Base-by-base conservation (phyloP, 495 filamentous ascomycete species). In the Achaetomiella virescens region DNA sequence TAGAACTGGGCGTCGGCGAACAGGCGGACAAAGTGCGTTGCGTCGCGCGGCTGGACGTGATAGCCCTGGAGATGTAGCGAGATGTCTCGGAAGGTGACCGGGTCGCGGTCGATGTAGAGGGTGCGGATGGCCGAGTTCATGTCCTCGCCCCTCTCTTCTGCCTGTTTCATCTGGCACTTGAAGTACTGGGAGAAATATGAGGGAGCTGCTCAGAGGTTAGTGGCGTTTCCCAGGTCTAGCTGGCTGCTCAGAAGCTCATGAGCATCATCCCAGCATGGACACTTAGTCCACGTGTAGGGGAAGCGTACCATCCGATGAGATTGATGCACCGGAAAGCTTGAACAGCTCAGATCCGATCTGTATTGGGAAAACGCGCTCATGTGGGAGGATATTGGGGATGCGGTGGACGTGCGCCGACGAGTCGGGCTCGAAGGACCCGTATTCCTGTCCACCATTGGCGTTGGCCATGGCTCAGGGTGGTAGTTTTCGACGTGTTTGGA, bases 121-220 rank as follows among this genome's bases (percentile, higher is more conserved):
- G 92, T 96, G 36, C 75, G 69, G 53, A 81, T 75, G 15, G 73
- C 64, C 27, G 64, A 64, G 2, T 61, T 64, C 42, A 78, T 42
- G 56, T 81, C 78, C 53, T 80, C 75, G 55, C 80, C 80, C 55
- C 78, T 71, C n/a, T 77, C 78, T 52, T 81, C 75, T 44, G 80
- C 78, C 52, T 72, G 68, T 48, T 80, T 79, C 17, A 98, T 67
- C 71, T 97, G 91, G 58, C 88, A 86, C 54, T 84, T 82, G 74
- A 98, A 98, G 73, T 91, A 97, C 59, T 87, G 86, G 20, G 93
- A 96, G 70, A 98, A 97, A 70, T 97, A 98, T 57, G 93, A 97
- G 63, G 92, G 92, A 72, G 91, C 92, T 97, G 27, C 24, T 14
- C 11, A 61, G 64, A 46, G 67, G 68, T 58, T 31, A 38, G 29